Percentiles rank a stretch among this genome's conserved stretches.
Conservation (phyloP, 441 rosid genomes). For the Melastoma candidum region DNA sequence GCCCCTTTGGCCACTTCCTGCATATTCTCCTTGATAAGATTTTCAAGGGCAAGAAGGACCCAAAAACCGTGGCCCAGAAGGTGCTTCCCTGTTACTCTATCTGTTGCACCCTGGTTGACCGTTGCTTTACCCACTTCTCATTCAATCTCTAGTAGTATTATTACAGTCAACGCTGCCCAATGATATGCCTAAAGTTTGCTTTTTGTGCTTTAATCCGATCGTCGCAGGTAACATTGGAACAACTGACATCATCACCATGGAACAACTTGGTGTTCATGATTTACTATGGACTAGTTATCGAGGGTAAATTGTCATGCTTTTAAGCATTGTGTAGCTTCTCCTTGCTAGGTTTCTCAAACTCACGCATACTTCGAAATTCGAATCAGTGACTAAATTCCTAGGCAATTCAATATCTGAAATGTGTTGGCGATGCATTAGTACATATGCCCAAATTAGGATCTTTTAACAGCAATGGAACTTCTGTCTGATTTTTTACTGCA, state of each 20-base stretch:
- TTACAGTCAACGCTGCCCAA: conserved; percentile 7
- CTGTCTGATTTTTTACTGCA: too few species aligned
- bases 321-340: neutral
- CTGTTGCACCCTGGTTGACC: too few species aligned
- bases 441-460: too few species aligned
- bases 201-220: conserved; percentile 8
- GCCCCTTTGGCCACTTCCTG: conserved; percentile 78
- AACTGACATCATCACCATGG: conserved; percentile 81
- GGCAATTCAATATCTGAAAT: too few species aligned
- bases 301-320: conserved; percentile 33
- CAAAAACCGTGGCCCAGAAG: conserved; percentile 86
- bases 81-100: conserved; percentile 20
- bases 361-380: neutral
- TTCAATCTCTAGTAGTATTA: neutral
- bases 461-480: too few species aligned
- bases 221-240: conserved; percentile 65
- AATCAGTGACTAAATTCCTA: too few species aligned
- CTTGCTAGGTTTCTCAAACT: neutral
- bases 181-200: too few species aligned
- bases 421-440: too few species aligned
- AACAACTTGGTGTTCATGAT: conserved; percentile 78
- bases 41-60: conserved; percentile 82
- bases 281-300: conserved; percentile 61
- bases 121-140: too few species aligned
- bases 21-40: conserved; percentile 62